Percentiles rank a stretch among this genome's conserved stretches.
Conservation (phyloP, 1,284 basidiomycete genomes). For the Malassezia furfur region DNA sequence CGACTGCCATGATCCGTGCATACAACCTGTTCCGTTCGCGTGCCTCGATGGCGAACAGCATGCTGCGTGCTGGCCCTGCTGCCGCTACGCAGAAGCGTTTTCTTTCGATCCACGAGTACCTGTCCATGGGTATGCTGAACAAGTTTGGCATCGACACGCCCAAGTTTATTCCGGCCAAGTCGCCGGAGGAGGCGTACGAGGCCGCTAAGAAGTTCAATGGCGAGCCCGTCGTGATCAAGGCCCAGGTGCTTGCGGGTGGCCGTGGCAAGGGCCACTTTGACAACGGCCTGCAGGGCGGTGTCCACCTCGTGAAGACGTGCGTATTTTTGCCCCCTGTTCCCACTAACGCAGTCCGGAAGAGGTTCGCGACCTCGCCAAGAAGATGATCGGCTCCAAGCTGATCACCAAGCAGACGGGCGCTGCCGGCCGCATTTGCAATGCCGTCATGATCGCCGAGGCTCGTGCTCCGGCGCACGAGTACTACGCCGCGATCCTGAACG, state of each 20-base stretch:
- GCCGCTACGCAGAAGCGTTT: conserved; percentile 64
- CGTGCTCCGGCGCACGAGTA: conserved; percentile 91
- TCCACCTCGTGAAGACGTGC: conserved; percentile 84
- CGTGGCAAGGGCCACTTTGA: conserved; percentile 97
- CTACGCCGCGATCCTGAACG: conserved; percentile 94
- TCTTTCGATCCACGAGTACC: conserved; percentile 97
- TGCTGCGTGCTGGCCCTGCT: conserved; percentile 24
- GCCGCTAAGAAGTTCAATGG: conserved; percentile 75
- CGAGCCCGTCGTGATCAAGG: conserved; percentile 62
- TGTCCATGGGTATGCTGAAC: conserved; percentile 88
- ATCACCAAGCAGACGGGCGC: conserved; percentile 99
- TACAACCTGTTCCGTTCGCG: conserved; percentile 35
- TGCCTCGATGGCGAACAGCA: conserved; percentile 27
- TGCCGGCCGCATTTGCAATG: conserved; percentile 82
- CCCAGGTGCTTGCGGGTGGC: conserved; percentile 95
- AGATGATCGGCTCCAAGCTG: conserved; percentile 91
- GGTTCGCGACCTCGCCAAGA: conserved; percentile 72
- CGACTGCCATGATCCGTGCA: conserved; percentile 14
- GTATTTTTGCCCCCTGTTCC: conserved; percentile 37
- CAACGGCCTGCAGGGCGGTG: conserved; percentile 91
- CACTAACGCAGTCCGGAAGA: conserved; percentile 62
- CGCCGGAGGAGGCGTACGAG: conserved; percentile 77
- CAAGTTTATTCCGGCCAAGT: conserved; percentile 75
- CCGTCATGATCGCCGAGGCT: conserved; percentile 96
- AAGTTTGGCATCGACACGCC: conserved; percentile 98